These are phyloP conservation scores for Saturnispora saitoi DNA, from an alignment of 805 yeast genomes.

Conservation along the genomic window DNA sequence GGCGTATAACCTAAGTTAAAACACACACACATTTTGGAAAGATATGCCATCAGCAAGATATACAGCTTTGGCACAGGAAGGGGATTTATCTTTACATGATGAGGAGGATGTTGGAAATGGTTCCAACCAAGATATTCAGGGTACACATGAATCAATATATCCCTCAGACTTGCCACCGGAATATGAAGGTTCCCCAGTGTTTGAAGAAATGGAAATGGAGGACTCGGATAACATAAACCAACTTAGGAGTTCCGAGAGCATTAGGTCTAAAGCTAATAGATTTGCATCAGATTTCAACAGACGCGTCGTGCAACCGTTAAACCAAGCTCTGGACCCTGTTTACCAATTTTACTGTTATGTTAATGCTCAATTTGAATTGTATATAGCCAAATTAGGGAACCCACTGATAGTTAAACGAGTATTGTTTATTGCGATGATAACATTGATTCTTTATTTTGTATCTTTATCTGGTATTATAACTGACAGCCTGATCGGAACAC, in stretches of 20 bases:
- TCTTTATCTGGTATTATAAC: slow-evolving; percentile 51
- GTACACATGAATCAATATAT: not conserved
- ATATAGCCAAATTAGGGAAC: slow-evolving; percentile 64
- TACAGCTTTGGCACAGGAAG: slow-evolving; percentile 4
- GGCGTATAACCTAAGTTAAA: not conserved
- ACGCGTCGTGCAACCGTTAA: slow-evolving; percentile 34
- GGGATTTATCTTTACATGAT: not conserved
- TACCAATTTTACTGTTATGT: slow-evolving; percentile 38
- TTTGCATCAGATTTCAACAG: slow-evolving; percentile 30
- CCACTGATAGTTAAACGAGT: slow-evolving; percentile 77
- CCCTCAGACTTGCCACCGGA: slow-evolving; percentile 21
- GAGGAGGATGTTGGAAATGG: not conserved
- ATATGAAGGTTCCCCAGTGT: slow-evolving; percentile 14
- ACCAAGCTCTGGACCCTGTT: slow-evolving; percentile 42
- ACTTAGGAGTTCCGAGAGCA: not conserved
- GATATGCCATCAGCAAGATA: slow-evolving; percentile 9
- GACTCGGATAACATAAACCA: slow-evolving; percentile 20
- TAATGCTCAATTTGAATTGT: slow-evolving; percentile 42
- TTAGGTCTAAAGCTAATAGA: slow-evolving; percentile 30
- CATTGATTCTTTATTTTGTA: slow-evolving; percentile 47
- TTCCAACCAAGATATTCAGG: not conserved
- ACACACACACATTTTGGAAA: too few species aligned
- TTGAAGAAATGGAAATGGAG: slow-evolving; percentile 39
- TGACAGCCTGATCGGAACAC: slow-evolving; percentile 29
- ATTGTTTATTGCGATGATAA: slow-evolving; percentile 58